Percentiles rank a stretch among this genome's conserved stretches.
Evolutionary conservation across 768 basidiomycete genomes (phyloP).

Genomic region (Amanita phalloides): DNA sequence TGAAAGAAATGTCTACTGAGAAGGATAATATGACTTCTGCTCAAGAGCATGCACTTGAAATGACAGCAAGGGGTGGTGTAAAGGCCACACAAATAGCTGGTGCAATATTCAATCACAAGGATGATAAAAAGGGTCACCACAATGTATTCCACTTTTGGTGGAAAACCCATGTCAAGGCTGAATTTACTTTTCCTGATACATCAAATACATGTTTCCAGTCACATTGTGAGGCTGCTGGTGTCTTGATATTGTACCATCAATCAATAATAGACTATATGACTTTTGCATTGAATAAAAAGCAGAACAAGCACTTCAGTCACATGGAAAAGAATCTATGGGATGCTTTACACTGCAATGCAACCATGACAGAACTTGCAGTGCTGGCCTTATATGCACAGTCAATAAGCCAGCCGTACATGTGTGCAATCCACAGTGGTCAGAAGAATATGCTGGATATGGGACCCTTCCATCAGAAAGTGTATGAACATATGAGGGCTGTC

Average conservation of each 20-base stretch:
- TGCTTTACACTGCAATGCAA: too few species aligned
- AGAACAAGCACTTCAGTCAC: background rate
- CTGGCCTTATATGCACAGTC: background rate
- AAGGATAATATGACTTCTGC: background rate
- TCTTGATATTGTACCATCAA: too few species aligned
- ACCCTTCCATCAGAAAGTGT: background rate
- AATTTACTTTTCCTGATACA: too few species aligned
- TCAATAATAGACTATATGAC: too few species aligned
- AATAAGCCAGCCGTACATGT: too few species aligned
- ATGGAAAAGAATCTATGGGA: too few species aligned
- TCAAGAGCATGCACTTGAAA: background rate
- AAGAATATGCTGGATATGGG: background rate
- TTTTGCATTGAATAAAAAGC: too few species aligned
- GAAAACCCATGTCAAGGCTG: background rate
- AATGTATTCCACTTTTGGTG: constrained; percentile 7
- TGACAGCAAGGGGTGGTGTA: constrained; percentile 9
- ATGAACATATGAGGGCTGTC: background rate
- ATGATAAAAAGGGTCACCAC: constrained; percentile 20
- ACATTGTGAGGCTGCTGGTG: too few species aligned
- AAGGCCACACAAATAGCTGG: constrained; percentile 10
- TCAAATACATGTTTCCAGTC: too few species aligned
- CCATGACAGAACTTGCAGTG: background rate
- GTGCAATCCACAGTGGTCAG: background rate
- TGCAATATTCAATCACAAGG: constrained; percentile 19
- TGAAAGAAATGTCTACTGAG: background rate